These are phyloP conservation scores for Tephrocybe sp. DNA, from an alignment of 768 basidiomycete species.

Conservation along the genomic window DNA sequence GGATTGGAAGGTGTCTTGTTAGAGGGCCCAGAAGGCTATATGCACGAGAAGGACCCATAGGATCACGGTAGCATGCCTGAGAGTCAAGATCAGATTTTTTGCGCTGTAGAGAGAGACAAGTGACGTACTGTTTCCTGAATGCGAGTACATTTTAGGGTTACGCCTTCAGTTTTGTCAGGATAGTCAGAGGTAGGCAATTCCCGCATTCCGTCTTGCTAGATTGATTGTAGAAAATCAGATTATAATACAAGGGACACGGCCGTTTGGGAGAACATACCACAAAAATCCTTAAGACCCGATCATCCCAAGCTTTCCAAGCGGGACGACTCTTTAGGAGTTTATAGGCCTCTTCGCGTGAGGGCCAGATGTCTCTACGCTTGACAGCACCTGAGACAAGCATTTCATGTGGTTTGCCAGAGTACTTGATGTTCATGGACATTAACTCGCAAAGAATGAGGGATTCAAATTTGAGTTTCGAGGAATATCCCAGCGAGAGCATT, in stretches of 20 bases:
- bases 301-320: constrained; percentile 51
- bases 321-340: constrained; percentile 33
- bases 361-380: constrained; percentile 51
- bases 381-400: constrained; percentile 31
- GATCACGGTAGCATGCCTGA: constrained; percentile 46
- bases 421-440: constrained; percentile 33
- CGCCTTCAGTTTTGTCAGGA: constrained; percentile 42
- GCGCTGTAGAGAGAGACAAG: background rate
- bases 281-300: constrained; percentile 41
- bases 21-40: constrained; percentile 32
- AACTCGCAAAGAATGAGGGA: constrained; percentile 46
- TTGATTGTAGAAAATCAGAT: background rate
- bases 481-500: constrained; percentile 40
- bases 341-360: constrained; percentile 48
- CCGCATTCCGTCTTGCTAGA: constrained; percentile 43
- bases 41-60: constrained; percentile 27
- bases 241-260: background rate
- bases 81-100: background rate
- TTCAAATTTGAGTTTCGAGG: constrained; percentile 36
- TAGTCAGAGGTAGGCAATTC: constrained; percentile 41
- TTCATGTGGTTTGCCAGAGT: constrained; percentile 8
- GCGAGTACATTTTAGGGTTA: constrained; percentile 49
- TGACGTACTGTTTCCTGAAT: constrained; percentile 42
- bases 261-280: constrained; percentile 35
- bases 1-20: constrained; percentile 36